Conservation (phyloP, 1,284 basidiomycete species). For the Peniophora sp. region DNA sequence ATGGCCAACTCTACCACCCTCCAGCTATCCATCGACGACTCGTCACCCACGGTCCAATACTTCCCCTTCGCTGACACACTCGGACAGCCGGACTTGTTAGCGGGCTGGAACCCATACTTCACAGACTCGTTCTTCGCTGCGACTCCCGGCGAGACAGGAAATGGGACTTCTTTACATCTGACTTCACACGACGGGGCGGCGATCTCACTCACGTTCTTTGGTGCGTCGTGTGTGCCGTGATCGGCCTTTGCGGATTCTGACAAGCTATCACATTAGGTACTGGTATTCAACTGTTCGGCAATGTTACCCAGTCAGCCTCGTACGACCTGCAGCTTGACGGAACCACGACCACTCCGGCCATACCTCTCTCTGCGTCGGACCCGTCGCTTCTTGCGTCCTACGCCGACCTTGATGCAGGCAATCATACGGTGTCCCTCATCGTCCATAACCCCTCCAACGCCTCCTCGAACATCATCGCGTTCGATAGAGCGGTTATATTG, state of each 20-base stretch:
- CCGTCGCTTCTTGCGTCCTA: conserved; percentile 35
- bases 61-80: conserved; percentile 49
- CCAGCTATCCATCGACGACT: conserved; percentile 53
- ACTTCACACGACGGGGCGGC: conserved; percentile 50
- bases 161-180: conserved; percentile 50
- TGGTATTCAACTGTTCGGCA: conserved; percentile 44
- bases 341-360: conserved; percentile 9
- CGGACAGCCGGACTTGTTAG: conserved; percentile 34
- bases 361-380: conserved; percentile 14
- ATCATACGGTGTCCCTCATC: conserved; percentile 40
- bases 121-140: conserved; percentile 38
- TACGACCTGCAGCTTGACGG: conserved; percentile 44
- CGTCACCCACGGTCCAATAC: conserved; percentile 57
- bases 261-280: conserved; percentile 33
- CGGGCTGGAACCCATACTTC: conserved; percentile 63
- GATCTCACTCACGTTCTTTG: conserved; percentile 50
- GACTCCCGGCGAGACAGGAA: conserved; percentile 34
- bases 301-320: conserved; percentile 26
- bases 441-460: conserved; percentile 27
- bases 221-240: conserved; percentile 27
- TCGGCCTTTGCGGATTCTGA: background rate
- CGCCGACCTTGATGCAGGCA: conserved; percentile 28
- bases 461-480: conserved; percentile 33
- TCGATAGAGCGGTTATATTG: conserved; percentile 41
- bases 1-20: conserved; percentile 36